A percentile compares a stretch with the other conserved stretches of the same genome.
These are phyloP conservation scores for Oryza officinalis DNA, from an alignment of 176 grass and related monocot genomes.

Conservation along the genomic window DNA sequence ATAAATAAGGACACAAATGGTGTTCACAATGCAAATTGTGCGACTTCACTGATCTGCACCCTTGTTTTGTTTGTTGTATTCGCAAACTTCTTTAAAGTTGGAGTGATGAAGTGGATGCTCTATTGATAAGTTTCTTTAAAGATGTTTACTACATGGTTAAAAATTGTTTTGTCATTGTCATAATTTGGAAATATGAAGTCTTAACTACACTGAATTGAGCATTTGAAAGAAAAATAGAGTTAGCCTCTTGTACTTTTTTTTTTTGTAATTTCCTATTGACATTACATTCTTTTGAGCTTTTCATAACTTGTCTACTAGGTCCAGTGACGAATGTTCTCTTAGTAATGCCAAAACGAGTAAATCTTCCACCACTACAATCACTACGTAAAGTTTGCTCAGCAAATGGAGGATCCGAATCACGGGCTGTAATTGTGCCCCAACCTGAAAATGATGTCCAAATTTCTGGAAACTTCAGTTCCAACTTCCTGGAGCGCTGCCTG, in stretches of 20 bases:
- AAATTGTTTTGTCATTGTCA: background rate
- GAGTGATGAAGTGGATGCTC: background rate
- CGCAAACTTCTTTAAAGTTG: background rate
- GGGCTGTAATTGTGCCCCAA: slow-evolving; percentile 35
- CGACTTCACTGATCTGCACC: background rate
- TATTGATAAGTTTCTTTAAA: background rate
- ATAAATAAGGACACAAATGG: background rate
- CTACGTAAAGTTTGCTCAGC: slow-evolving; percentile 56
- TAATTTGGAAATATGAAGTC: too few species aligned
- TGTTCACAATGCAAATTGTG: background rate
- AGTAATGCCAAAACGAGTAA: slow-evolving; percentile 41
- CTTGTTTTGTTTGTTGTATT: background rate
- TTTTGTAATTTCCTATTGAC: background rate
- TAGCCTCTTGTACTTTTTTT: background rate
- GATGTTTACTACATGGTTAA: background rate
- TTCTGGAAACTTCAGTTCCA: slow-evolving; percentile 40
- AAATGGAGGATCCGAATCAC: slow-evolving; percentile 44
- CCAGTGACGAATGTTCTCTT: slow-evolving; percentile 70
- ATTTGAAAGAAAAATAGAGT: background rate
- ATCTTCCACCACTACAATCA: slow-evolving; percentile 39
- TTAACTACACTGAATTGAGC: background rate
- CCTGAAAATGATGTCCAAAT: slow-evolving; percentile 37
- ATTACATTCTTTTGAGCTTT: background rate
- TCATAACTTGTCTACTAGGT: slow-evolving; percentile 39
- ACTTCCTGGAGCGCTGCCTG: slow-evolving; percentile 33